Evolutionary conservation across 148 eudicot genomes (phyloP), one percentile per base, ranked within the genome.

Genomic region (Bassia scoparia): DNA sequence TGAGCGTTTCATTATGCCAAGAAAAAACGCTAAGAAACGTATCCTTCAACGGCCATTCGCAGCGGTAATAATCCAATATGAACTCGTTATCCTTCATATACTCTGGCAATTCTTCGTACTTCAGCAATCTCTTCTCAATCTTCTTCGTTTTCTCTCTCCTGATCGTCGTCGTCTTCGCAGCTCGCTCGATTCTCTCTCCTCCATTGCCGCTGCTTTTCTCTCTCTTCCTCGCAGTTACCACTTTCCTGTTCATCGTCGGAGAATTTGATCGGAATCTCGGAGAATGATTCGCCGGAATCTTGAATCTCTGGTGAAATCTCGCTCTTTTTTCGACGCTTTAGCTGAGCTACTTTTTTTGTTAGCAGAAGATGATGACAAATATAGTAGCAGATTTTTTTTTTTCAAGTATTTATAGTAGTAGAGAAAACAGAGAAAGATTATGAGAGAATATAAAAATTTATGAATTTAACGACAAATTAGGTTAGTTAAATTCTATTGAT

Each of bases 41-140:
- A 29, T 91, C 91, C 69, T 89, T 94, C 82, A 91, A 79, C n/a
- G 98, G 87, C 98, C 98, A 94, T 74, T 94, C 96, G 21, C 93
- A 90, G 27, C 98, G 79, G 71, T 94, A 94, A 86, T 94, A 73
- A 76, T 91, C 88, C 64, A 79, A 69, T 1, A 94, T 91, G 74
- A 49, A 91, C 82, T 91, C 98, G 49, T 94, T 94, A 56, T 94
- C 98, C 73, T 94, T 84, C 80, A 91, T 59, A 72, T 87, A 94
- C 56, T 88, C 91, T 35, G 98, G 98, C 70, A 94, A 79, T 14
- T 76, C 88, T 12, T 85, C 91, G 79, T 61, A 94, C 71, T 82
- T 89, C 26, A 84, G 48, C 69, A 93, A 81, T 67, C 82, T 68
- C 75, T 68, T 76, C 46, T 41, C 46, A 41, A 41, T 41, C 44